phyloP scores from a whole-genome alignment of 495 filamentous ascomycete species.

The Trichoderma asperelloides region DNA sequence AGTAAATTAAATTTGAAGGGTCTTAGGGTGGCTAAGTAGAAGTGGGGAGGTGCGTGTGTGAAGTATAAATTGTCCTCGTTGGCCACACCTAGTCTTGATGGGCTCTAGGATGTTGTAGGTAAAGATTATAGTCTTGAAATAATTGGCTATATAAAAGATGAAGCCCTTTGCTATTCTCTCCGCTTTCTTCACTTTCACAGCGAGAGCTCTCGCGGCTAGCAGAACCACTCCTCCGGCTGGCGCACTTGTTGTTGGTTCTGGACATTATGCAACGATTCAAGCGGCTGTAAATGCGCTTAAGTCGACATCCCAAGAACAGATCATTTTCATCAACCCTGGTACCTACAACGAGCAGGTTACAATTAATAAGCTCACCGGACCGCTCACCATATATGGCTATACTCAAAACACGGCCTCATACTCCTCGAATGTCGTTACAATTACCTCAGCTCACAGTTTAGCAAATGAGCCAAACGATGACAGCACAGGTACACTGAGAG shows the following conservation, averaged over 20 bases:
- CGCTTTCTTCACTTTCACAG: not conserved
- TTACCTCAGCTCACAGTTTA: constrained; percentile 24
- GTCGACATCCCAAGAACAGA: constrained; percentile 37
- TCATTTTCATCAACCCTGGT: constrained; percentile 55
- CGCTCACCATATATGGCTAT: constrained; percentile 51
- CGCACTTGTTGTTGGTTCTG: not conserved
- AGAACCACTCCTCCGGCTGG: not conserved
- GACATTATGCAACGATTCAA: constrained; percentile 39
- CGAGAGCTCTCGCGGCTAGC: not conserved
- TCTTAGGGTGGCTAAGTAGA: too few species aligned
- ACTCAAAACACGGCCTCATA: constrained; percentile 50
- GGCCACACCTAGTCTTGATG: not conserved
- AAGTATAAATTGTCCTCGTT: not conserved
- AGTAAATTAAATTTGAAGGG: too few species aligned
- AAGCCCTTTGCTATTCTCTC: not conserved
- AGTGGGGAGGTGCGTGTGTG: not conserved
- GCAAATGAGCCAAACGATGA: constrained; percentile 30
- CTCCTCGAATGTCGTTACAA: constrained; percentile 48
- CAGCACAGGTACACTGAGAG: constrained; percentile 43
- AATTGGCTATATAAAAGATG: not conserved
- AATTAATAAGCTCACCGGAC: constrained; percentile 37
- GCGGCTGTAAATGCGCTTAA: constrained; percentile 47
- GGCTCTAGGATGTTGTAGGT: not conserved
- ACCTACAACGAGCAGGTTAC: constrained; percentile 53
- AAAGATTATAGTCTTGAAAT: not conserved